Percentiles rank a stretch among this genome's conserved stretches.
Evolutionary conservation across 768 basidiomycete species (phyloP).

Genomic region (Porphyrellus cyaneotinctus): DNA sequence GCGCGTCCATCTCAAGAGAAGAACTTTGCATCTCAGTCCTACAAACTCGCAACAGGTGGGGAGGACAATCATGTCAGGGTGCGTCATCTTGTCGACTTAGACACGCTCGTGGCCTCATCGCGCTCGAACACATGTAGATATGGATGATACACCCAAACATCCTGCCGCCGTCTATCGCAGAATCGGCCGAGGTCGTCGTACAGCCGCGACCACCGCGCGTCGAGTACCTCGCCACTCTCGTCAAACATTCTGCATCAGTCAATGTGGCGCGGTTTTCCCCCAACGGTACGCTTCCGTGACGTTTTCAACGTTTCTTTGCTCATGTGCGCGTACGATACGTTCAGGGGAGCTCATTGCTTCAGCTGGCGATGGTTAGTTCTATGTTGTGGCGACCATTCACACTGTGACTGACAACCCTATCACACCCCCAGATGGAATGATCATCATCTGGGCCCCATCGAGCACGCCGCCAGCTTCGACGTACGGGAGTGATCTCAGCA

Average conservation of each 20-base stretch:
- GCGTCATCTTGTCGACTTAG: conserved; percentile 35
- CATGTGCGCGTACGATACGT: not conserved
- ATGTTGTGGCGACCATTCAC: conserved; percentile 1
- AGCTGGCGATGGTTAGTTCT: conserved; percentile 85
- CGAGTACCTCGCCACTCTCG: conserved; percentile 93
- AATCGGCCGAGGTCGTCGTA: conserved; percentile 30
- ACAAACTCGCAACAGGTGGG: conserved; percentile 90
- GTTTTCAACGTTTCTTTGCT: not conserved
- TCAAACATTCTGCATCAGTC: conserved; percentile 88
- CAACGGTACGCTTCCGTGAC: conserved; percentile 57
- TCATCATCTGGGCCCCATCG: conserved; percentile 91
- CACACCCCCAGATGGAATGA: conserved; percentile 76
- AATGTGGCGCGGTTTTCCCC: conserved; percentile 97
- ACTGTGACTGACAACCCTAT: not conserved
- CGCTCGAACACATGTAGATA: conserved; percentile 44
- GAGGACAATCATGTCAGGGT: conserved; percentile 97
- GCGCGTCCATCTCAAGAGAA: conserved; percentile 60
- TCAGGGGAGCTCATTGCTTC: conserved; percentile 90
- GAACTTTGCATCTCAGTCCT: conserved; percentile 66
- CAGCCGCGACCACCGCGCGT: conserved; percentile 71
- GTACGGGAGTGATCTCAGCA: conserved; percentile 78
- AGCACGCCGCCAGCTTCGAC: conserved; percentile 62
- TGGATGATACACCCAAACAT: conserved; percentile 97
- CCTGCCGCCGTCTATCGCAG: conserved; percentile 55
- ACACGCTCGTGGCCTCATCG: conserved; percentile 13